Evolutionary conservation across 2,329 filamentous ascomycete genomes (phyloP), one percentile per base, ranked within the genome.

Genomic region (Diaporthe longicolla): DNA sequence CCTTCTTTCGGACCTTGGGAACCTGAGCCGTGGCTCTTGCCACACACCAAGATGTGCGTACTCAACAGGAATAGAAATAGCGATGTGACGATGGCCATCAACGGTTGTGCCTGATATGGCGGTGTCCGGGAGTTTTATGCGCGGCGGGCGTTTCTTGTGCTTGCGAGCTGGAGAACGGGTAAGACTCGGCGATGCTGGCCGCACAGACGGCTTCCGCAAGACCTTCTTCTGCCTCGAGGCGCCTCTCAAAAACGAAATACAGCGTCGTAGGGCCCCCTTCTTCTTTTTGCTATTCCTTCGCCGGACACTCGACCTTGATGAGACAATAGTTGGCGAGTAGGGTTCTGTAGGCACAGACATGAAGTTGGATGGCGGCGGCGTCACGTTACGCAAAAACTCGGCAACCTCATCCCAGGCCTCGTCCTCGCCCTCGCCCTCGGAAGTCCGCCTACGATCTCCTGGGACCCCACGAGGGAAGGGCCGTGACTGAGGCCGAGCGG

Each of bases 61-160:
- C 76, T 89, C 85, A 17, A 87, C 74, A 1, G 90, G 89, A 58
- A 91, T 90, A 0, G 89, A 90, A 69, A 91, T 91, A 73, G 89
- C 88, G 76, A 92, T 91, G 77, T 91, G 87, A 6, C 88, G 84
- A 78, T 89, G 84, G 1, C 89, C 89, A 3, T 83, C 85, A 9
- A 80, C 87, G 0, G 89, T 91, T 48, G 82, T 87, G 10, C 88
- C 87, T 5, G 88, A 87, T 19, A 91, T 83, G 17, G 89, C 89
- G 32, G 87, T 87, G 78, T 91, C 89, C 11, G 89, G 89, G 4
- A 91, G 83, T 70, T 78, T 80, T 74, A 87, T 79, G 29, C 80
- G 74, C 35, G 80, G 77, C 0, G 79, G 79, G 9, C 75, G 77
- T 17, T 74, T 70, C 70, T 73, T 61, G n/a, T 74, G 21, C 17